phyloP scores from a whole-genome alignment of 2,329 filamentous ascomycete genomes.

The Pyrenophora seminiperda region DNA sequence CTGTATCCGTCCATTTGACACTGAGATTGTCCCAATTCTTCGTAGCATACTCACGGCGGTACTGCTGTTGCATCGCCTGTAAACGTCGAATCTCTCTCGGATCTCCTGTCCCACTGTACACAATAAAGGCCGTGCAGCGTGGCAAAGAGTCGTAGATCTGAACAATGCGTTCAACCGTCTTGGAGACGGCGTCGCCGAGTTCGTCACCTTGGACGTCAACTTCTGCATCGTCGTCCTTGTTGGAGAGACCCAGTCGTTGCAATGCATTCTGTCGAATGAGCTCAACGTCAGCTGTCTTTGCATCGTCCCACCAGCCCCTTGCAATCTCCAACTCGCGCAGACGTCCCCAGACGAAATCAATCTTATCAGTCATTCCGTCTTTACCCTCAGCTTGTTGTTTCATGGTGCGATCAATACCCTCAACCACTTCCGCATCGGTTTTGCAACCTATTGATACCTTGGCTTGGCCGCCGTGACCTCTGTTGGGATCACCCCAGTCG shows the following conservation, averaged over 20 bases:
- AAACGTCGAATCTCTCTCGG: slow-evolving; percentile 62
- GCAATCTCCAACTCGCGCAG: slow-evolving; percentile 65
- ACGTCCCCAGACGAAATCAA: slow-evolving; percentile 68
- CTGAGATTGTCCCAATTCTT: slow-evolving; percentile 68
- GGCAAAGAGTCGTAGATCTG: slow-evolving; percentile 62
- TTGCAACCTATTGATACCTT: slow-evolving; percentile 61
- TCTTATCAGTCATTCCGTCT: slow-evolving; percentile 56
- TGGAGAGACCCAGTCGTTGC: slow-evolving; percentile 29
- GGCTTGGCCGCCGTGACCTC: slow-evolving; percentile 63
- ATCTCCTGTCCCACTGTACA: slow-evolving; percentile 69
- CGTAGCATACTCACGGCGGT: slow-evolving; percentile 61
- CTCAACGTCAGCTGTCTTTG: slow-evolving; percentile 49
- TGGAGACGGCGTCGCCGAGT: slow-evolving; percentile 55
- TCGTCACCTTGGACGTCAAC: slow-evolving; percentile 29
- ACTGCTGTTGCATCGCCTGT: slow-evolving; percentile 61
- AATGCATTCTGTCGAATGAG: slow-evolving; percentile 35
- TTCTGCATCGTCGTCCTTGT: slow-evolving; percentile 24
- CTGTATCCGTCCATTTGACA: slow-evolving; percentile 68
- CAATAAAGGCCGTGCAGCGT: slow-evolving; percentile 63
- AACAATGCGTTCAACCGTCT: slow-evolving; percentile 58
- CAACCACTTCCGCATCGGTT: slow-evolving; percentile 63
- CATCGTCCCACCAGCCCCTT: slow-evolving; percentile 65
- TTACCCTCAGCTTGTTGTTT: slow-evolving; percentile 52
- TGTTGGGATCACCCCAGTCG: slow-evolving; percentile 84
- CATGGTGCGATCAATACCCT: slow-evolving; percentile 59